These are phyloP conservation scores for Phaffomyces thermotolerans DNA, from an alignment of 805 yeast species.

Conservation along the genomic window DNA sequence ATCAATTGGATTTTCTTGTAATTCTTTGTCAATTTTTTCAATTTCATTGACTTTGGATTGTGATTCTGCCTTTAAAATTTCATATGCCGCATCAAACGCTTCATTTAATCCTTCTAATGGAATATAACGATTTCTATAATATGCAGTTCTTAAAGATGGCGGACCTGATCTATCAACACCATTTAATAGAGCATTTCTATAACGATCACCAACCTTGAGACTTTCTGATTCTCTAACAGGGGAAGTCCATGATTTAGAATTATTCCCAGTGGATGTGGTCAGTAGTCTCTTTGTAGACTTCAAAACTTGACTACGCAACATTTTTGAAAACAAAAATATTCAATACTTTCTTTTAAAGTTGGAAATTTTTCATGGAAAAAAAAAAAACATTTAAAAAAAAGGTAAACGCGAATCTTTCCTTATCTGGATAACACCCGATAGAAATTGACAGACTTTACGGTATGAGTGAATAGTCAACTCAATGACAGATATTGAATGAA, in stretches of 20 bases:
- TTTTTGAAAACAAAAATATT: not conserved
- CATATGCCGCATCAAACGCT: constrained; percentile 64
- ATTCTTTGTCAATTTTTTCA: constrained; percentile 27
- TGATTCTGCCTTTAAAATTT: constrained; percentile 44
- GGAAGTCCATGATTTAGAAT: constrained; percentile 24
- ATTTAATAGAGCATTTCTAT: constrained; percentile 26
- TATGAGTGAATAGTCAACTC: no score
- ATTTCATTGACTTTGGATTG: constrained; percentile 36
- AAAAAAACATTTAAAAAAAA: not conserved
- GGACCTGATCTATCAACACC: constrained; percentile 42
- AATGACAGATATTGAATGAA: no score
- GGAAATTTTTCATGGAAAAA: not conserved
- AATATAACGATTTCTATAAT: constrained; percentile 44
- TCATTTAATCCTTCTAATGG: constrained; percentile 67
- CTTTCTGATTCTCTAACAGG: constrained; percentile 18
- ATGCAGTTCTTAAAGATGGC: constrained; percentile 37
- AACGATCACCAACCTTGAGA: constrained; percentile 17
- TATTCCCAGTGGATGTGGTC: constrained; percentile 6
- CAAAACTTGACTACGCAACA: constrained; percentile 9
- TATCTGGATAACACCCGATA: not conserved
- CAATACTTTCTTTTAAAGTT: not conserved
- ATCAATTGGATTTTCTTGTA: constrained; percentile 14
- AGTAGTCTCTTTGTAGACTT: constrained; percentile 10
- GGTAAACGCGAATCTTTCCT: not conserved
- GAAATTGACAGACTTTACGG: not conserved